Evolutionary conservation across 192 early-diverging fungal genomes (phyloP), one percentile per base, ranked within the genome.

Genomic region (Umbelopsis vinacea): DNA sequence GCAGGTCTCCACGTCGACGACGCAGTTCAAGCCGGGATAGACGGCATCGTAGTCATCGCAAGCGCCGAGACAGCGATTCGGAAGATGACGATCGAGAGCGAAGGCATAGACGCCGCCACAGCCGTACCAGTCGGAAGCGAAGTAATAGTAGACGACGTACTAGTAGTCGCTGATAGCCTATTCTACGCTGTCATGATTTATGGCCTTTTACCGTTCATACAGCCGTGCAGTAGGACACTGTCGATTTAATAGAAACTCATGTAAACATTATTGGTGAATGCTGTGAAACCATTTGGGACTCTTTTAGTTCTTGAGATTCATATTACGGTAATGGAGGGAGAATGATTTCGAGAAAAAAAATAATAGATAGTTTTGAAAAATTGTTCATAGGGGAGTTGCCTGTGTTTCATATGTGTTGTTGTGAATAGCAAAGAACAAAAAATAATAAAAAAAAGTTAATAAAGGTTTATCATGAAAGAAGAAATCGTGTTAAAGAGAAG

Each of bases 11-110:
- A 3, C 57, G 57, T 14, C 26, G 57, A 37, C 26, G 19, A 6
- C 57, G 57, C 26, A 63, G 57, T 26, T 22, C 23, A 26, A 63
- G 57, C 14, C 57, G 57, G 15, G 57, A 63, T 5, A 63, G 33
- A 26, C 57, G 57, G 12, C 57, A 35, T 37, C 57, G 33, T 29
- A 63, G 57, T 63, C 57, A 26, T 19, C 23, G 57, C 10, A 29
- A 37, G 26, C 57, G 26, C 6, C 26, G 33, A 3, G 6, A 50
- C n/a, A 50, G 48, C 15, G 48, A 50, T 19, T 50, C 48, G 15
- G 48, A 50, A 19, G 48, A 50, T 15, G 48, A 50, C 48, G 48
- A 21, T 15, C 48, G 48, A 1, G n/a, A 50, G 48, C 15, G 48
- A 50, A 50, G 48, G 15, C 19, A 50, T 21, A 8, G 48, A 6